Base-by-base conservation (phyloP, 2,329 filamentous ascomycete species). In the Talaromyces albobiverticillius region DNA sequence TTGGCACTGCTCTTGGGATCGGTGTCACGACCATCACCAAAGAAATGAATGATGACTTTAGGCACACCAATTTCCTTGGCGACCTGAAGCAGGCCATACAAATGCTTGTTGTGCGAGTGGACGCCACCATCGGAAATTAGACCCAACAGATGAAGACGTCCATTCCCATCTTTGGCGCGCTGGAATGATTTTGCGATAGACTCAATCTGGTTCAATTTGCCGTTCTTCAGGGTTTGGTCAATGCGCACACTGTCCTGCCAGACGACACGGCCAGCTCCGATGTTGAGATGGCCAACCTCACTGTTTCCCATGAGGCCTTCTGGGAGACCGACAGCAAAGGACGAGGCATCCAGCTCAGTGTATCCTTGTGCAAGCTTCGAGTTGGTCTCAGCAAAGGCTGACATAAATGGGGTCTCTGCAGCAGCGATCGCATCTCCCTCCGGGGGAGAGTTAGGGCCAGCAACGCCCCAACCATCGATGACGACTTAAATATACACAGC, bases 261-360 rank as follows among this genome's bases (percentile, higher is more conserved):
- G 66, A 99, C 94, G 58, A 99, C 94, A 67, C 94, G 84, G 55
- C 94, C 94, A 56, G 94, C 94, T 66, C 94, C 94, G 72, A 99
- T 97, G 82, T 99, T 99, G 79, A 99, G 77, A 76, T 99, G 94
- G 59, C 94, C 94, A 72, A 99, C 94, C 76, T 99, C 94, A 64
- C 90, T 95, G 81, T 99, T 99, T 62, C 94, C 94, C 94, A 99
- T 99, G 62, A 99, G 81, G 56, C 94, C 94, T 71, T 99, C 92
- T 18, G 94, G 94, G 51, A 99, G 84, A 62, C 94, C 94, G 61
- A 99, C 94, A 43, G 94, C 94, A 57, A 96, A 83, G 41, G 94
- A 97, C 2, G 94, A 97, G 55, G 94, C 94, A 65, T 99, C 94
- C 59, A 99, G 87, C 77, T 95, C 86, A 60, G 89, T 90, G 78